These are phyloP conservation scores for Geotrichum aggregatum DNA, from an alignment of 1,139 yeast genomes.

Conservation along the genomic window DNA sequence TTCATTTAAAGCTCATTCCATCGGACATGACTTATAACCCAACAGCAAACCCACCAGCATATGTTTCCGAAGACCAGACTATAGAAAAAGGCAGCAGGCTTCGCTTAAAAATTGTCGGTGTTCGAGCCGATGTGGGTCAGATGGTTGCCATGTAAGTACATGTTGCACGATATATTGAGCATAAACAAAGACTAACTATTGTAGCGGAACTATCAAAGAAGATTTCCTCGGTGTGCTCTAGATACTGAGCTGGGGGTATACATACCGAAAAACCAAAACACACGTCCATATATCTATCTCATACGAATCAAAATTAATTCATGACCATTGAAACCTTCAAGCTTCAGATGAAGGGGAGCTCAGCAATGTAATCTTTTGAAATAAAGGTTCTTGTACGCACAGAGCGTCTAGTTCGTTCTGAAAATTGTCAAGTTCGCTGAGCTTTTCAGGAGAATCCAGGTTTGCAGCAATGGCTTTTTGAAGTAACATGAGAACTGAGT, in stretches of 20 bases:
- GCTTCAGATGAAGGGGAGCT: no score
- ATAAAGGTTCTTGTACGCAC: slow-evolving; percentile 3
- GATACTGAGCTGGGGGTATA: slow-evolving; percentile 8
- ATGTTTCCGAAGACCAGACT: slow-evolving; percentile 90
- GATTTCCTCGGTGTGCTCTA: slow-evolving; percentile 85
- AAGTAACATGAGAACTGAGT: neutral
- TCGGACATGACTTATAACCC: slow-evolving; percentile 92
- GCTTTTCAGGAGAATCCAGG: neutral
- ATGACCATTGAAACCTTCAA: slow-evolving; percentile 2
- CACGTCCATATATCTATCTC: neutral
- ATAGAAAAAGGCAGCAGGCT: slow-evolving; percentile 92
- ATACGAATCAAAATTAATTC: slow-evolving; percentile 5
- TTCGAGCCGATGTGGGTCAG: slow-evolving; percentile 94
- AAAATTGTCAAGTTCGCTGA: slow-evolving; percentile 11
- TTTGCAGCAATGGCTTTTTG: slow-evolving; percentile 9
- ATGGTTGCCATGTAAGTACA: slow-evolving; percentile 71
- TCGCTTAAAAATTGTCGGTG: slow-evolving; percentile 92
- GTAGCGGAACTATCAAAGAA: slow-evolving; percentile 85
- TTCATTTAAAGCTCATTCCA: slow-evolving; percentile 57
- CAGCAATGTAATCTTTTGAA: neutral
- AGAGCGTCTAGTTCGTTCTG: slow-evolving; percentile 3
- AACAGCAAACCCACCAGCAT: slow-evolving; percentile 97
- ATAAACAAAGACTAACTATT: slow-evolving; percentile 16
- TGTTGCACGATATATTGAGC: neutral
- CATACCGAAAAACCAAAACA: neutral